A percentile compares a stretch with the other conserved stretches of the same genome.
These are phyloP conservation scores for Phlebopus sp. DNA, from an alignment of 1,284 basidiomycete species.

Conservation along the genomic window DNA sequence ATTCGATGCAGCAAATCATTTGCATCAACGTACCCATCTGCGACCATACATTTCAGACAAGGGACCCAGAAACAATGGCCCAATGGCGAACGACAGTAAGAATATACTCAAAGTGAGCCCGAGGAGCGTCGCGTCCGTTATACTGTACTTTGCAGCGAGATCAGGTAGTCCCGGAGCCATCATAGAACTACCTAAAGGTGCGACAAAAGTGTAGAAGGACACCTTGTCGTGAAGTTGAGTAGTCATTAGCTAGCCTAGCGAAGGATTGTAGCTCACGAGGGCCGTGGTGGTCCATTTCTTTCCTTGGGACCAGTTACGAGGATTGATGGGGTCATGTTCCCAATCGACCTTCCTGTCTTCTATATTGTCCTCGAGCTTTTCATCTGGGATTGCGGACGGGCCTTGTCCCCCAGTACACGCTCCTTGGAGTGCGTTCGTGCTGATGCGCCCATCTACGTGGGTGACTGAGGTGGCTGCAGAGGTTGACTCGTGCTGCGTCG, in stretches of 20 bases:
- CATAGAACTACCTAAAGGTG: constrained; percentile 73
- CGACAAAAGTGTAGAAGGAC: constrained; percentile 66
- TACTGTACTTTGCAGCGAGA: constrained; percentile 56
- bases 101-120: constrained; percentile 72
- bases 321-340: constrained; percentile 58
- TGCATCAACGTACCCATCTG: constrained; percentile 48
- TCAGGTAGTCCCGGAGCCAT: constrained; percentile 76
- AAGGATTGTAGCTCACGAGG: constrained; percentile 46
- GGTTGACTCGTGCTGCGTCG: constrained; percentile 12
- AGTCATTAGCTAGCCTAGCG: background rate
- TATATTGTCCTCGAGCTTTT: constrained; percentile 43
- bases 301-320: constrained; percentile 57
- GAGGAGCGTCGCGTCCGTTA: constrained; percentile 56
- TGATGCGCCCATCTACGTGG: constrained; percentile 6
- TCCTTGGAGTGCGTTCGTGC: constrained; percentile 2
- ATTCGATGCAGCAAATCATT: background rate
- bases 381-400: constrained; percentile 45
- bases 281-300: constrained; percentile 63
- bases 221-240: constrained; percentile 46
- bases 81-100: constrained; percentile 71
- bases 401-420: constrained; percentile 37
- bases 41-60: constrained; percentile 79
- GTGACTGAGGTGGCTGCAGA: constrained; percentile 27
- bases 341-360: constrained; percentile 57
- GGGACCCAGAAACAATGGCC: constrained; percentile 68